Percentiles rank a stretch among this genome's conserved stretches.
These are phyloP conservation scores for Croton setiger DNA, from an alignment of 441 rosid species.

Conservation along the genomic window DNA sequence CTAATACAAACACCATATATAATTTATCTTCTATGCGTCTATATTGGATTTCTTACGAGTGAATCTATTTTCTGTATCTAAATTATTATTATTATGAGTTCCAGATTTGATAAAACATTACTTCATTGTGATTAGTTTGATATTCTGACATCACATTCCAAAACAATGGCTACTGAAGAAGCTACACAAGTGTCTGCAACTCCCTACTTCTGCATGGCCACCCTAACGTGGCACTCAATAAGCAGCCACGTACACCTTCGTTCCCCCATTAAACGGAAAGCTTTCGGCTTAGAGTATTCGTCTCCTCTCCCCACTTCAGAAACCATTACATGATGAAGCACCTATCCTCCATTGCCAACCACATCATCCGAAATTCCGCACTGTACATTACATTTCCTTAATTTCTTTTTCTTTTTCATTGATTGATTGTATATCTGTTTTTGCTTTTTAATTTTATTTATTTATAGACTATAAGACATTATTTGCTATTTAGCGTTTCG, in stretches of 20 bases:
- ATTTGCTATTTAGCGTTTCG: neutral
- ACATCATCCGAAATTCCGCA: conserved; percentile 60
- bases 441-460: no score
- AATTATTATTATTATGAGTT: no score
- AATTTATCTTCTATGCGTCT: no score
- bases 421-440: no score
- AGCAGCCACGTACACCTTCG: neutral
- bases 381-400: conserved; percentile 33
- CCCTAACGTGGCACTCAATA: conserved; percentile 35
- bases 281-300: neutral
- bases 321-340: conserved; percentile 44
- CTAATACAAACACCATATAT: no score
- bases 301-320: neutral
- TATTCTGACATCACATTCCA: no score
- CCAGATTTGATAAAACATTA: no score
- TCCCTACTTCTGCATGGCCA: conserved; percentile 34
- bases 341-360: conserved; percentile 77
- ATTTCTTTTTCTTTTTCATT: neutral
- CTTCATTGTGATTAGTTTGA: no score
- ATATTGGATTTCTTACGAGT: no score
- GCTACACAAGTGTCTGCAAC: neutral
- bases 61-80: no score
- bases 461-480: neutral
- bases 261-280: conserved; percentile 7
- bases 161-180: neutral